Evolutionary conservation across 257 asterid genomes (phyloP).

Genomic region (Lavandula angustifolia): DNA sequence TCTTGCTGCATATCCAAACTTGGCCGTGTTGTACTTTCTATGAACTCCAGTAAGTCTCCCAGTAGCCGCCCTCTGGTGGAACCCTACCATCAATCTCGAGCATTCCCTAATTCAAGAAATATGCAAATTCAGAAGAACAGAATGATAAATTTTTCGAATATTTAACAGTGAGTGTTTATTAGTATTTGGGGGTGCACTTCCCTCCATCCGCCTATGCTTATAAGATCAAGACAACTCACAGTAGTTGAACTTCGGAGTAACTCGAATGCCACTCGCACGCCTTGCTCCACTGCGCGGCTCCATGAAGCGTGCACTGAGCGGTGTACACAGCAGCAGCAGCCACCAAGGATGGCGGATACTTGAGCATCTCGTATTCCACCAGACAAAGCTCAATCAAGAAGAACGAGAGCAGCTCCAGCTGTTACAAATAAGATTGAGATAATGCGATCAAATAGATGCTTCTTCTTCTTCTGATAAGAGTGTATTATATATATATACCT

Average conservation of each 20-base stretch:
- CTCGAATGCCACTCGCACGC: constrained; percentile 55
- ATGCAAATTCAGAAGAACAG: no score
- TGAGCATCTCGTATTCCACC: constrained; percentile 76
- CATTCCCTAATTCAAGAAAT: constrained; percentile 49
- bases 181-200: no score
- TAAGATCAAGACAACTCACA: constrained; percentile 42
- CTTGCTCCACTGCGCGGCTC: constrained; percentile 65
- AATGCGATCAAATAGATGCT: no score
- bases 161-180: no score
- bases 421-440: not conserved
- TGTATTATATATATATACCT: not conserved
- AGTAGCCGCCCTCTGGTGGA: constrained; percentile 57
- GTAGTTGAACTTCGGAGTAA: constrained; percentile 55
- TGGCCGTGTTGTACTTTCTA: constrained; percentile 65
- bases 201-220: no score
- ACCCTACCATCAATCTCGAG: constrained; percentile 50
- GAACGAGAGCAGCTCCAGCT: constrained; percentile 73
- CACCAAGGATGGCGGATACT: constrained; percentile 68
- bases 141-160: no score
- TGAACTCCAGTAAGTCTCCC: constrained; percentile 74
- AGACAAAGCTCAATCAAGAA: constrained; percentile 73
- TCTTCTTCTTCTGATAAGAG: not conserved
- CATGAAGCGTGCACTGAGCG: constrained; percentile 62
- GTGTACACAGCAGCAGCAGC: constrained; percentile 90
- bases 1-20: constrained; percentile 65